Conservation (phyloP, 352 stramenopile genomes). For the Nothophytophthora sp. region DNA sequence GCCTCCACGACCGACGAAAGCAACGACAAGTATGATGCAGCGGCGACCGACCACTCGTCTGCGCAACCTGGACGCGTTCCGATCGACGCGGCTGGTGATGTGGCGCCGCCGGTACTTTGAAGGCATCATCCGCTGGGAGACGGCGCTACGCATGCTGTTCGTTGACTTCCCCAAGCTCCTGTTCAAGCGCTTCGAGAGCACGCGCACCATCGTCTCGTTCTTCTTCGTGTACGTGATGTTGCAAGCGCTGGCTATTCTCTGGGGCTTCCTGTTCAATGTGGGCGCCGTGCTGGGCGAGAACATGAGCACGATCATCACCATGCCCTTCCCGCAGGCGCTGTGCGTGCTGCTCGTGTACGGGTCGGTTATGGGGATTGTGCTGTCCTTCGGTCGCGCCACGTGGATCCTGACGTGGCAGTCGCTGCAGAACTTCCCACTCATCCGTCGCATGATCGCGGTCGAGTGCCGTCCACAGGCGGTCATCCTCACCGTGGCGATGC, state of each 20-base stretch:
- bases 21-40: slow-evolving; percentile 7
- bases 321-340: slow-evolving; percentile 71
- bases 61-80: slow-evolving; percentile 18
- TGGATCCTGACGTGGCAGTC: slow-evolving; percentile 92
- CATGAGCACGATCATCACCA: slow-evolving; percentile 84
- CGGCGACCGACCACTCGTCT: not conserved
- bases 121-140: slow-evolving; percentile 68
- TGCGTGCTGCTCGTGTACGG: slow-evolving; percentile 84
- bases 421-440: slow-evolving; percentile 85
- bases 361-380: slow-evolving; percentile 82
- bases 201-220: slow-evolving; percentile 68
- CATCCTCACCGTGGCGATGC: slow-evolving; percentile 72
- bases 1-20: slow-evolving; percentile 4
- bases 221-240: slow-evolving; percentile 89
- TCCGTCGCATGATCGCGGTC: slow-evolving; percentile 80
- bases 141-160: slow-evolving; percentile 56
- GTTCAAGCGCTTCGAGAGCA: slow-evolving; percentile 47
- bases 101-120: slow-evolving; percentile 70
- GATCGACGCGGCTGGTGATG: slow-evolving; percentile 22
- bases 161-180: slow-evolving; percentile 53
- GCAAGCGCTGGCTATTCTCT: slow-evolving; percentile 83
- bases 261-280: slow-evolving; percentile 86
- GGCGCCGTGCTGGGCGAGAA: slow-evolving; percentile 85
- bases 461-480: slow-evolving; percentile 79
- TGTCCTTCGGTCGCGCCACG: slow-evolving; percentile 81